Percentiles rank a stretch among this genome's conserved stretches.
These are phyloP conservation scores for Epichloe scottii DNA, from an alignment of 2,329 filamentous ascomycete species.

Conservation along the genomic window DNA sequence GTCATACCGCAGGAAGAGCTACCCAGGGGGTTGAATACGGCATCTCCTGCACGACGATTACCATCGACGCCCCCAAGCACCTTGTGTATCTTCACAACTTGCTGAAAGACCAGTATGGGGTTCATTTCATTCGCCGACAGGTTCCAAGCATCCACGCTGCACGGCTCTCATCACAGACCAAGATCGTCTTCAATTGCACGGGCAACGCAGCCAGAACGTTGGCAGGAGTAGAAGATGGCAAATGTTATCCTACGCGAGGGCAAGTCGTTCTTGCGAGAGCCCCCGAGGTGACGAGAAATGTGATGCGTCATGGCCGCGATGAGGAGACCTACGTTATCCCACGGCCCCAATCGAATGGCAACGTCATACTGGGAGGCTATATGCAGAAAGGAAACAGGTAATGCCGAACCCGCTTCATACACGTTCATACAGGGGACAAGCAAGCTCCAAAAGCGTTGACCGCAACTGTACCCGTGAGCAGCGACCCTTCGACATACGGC, in stretches of 20 bases:
- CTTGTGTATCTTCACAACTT: conserved; percentile 18
- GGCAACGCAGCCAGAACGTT: conserved; percentile 23
- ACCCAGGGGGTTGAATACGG: conserved; percentile 20
- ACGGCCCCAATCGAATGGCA: conserved; percentile 22
- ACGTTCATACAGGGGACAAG: too few species aligned
- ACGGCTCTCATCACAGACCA: conserved; percentile 15
- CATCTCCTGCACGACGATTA: conserved; percentile 23
- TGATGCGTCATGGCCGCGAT: conserved; percentile 26
- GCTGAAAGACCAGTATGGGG: conserved; percentile 17
- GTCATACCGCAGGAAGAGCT: conserved; percentile 17
- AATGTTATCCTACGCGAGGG: conserved; percentile 28
- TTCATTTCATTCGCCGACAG: conserved; percentile 19
- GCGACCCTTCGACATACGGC: conserved; percentile 22
- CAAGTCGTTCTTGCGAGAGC: conserved; percentile 25
- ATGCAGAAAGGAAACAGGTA: conserved; percentile 23
- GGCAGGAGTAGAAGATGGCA: conserved; percentile 22
- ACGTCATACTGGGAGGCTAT: conserved; percentile 25
- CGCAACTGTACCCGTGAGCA: conserved; percentile 1
- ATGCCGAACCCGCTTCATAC: conserved; percentile 1
- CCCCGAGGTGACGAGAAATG: conserved; percentile 19
- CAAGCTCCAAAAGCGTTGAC: background rate
- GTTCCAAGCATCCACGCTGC: conserved; percentile 16
- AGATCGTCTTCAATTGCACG: conserved; percentile 23
- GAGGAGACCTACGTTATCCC: conserved; percentile 30
- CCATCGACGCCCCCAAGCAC: conserved; percentile 26